phyloP scores from a whole-genome alignment of 345 rosid genomes.

The Eucalyptus marginata region DNA sequence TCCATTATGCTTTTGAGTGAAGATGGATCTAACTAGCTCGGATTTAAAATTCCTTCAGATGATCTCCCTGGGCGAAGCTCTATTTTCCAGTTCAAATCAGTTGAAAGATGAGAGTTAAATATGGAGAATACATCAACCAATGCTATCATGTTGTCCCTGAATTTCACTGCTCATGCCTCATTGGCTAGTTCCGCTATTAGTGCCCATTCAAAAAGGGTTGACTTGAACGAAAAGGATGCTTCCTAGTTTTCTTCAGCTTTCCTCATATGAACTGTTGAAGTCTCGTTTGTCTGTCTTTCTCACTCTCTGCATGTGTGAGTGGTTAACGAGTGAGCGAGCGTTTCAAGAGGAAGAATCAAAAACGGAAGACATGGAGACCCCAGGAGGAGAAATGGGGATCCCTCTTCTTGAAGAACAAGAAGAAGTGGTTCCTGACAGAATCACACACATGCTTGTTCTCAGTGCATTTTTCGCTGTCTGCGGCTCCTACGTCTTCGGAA shows the following conservation, averaged over 20 bases:
- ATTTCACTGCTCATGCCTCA: not conserved
- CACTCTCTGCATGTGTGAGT: not conserved
- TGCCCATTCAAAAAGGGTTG: not conserved
- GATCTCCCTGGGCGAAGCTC: not conserved
- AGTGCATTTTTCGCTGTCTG: not conserved
- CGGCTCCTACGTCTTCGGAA: slow-evolving; percentile 40
- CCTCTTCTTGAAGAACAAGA: not conserved
- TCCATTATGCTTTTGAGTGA: not conserved
- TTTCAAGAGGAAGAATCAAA: not conserved
- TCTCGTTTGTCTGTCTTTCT: not conserved
- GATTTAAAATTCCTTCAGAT: not conserved
- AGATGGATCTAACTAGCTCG: not conserved
- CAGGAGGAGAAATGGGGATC: not conserved
- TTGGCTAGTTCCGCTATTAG: not conserved
- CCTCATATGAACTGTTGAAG: not conserved
- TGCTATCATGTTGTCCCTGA: not conserved
- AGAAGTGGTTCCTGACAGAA: not conserved
- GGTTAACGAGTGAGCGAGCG: not conserved
- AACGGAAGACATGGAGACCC: not conserved
- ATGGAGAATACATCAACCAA: not conserved
- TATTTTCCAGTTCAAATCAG: not conserved
- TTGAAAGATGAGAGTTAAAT: not conserved
- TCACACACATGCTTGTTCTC: not conserved
- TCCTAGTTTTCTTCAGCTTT: not conserved
- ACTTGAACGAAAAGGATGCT: not conserved